phyloP scores from a whole-genome alignment of 345 rosid genomes.

The Corymbia maculata region DNA sequence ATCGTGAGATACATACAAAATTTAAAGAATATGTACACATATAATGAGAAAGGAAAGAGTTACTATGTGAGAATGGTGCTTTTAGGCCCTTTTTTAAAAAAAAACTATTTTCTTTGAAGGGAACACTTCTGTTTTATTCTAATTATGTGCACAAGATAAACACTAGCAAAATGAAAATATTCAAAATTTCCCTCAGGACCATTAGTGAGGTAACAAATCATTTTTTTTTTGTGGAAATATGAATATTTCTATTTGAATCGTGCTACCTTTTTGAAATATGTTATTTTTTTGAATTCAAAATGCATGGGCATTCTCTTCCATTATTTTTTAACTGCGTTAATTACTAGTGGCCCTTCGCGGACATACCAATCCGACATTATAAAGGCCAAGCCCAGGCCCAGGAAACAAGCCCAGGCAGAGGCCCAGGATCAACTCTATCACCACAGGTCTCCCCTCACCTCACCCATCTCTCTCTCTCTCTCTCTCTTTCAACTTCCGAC shows the following conservation, averaged over 20 bases:
- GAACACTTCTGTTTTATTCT: no score
- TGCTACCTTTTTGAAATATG: neutral
- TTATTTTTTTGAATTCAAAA: neutral
- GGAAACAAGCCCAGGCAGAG: neutral
- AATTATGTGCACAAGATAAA: neutral
- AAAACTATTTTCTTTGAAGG: no score
- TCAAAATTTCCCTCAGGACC: fast-evolving
- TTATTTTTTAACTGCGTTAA: neutral
- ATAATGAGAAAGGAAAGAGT: no score
- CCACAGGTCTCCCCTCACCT: neutral
- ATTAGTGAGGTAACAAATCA: neutral
- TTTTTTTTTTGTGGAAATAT: neutral
- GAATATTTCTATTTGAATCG: fast-evolving
- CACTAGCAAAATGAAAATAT: fast-evolving
- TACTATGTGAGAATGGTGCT: neutral
- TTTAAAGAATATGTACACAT: neutral
- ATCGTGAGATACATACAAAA: neutral
- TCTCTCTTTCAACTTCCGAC: neutral
- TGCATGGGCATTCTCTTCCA: neutral
- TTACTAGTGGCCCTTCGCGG: neutral
- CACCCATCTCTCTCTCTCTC: neutral
- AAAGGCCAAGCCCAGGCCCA: neutral
- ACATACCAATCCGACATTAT: neutral
- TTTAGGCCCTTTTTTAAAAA: fast-evolving
- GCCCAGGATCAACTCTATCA: neutral